Base-by-base conservation (phyloP, 2,329 filamentous ascomycete genomes). In the Pleoardoris graminearum region DNA sequence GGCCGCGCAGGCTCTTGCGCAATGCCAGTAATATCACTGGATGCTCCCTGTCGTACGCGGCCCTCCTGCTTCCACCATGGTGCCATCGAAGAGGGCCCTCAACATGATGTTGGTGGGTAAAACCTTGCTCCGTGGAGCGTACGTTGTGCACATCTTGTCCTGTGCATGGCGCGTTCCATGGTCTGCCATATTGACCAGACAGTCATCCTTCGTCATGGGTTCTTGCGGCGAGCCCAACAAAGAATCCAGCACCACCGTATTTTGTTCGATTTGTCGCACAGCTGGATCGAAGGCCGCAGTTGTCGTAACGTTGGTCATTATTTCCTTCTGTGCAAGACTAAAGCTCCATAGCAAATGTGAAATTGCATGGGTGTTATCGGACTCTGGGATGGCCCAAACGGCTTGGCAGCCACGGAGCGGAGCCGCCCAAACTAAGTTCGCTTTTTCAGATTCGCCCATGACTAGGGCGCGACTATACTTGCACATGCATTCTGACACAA, bases 371-470 rank as follows among this genome's bases (percentile, higher is more conserved):
- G n/a, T 19, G n/a, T n/a, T n/a, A n/a, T n/a, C n/a, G n/a, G n/a
- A n/a, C n/a, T n/a, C n/a, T n/a, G n/a, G n/a, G n/a, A n/a, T n/a
- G 19, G 38, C 39, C 38, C 48, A 53, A 27, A 48, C 52, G 54
- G 50, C 66, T 67, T 65, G 66, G 65, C 64, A 51, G 55, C 43
- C 32, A 42, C 51, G 27, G 51, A 56, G 61, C 57, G 60, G 57
- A 55, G 56, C 42, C 56, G 53, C 58, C 61, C 61, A 64, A 62
- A 59, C 36, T 39, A 53, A 27, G 23, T 47, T 47, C 51, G n/a
- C 49, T 55, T 56, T 50, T 54, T 50, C 41, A 52, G 54, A 52
- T 39, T 54, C 51, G 57, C 58, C 51, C 55, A 55, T 14, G 19
- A 44, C 29, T 33, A 46, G 25, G 4, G 39, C 12, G 35, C 14